Conservation (phyloP, 176 grass and related monocot species). For the Carex scoparia region DNA sequence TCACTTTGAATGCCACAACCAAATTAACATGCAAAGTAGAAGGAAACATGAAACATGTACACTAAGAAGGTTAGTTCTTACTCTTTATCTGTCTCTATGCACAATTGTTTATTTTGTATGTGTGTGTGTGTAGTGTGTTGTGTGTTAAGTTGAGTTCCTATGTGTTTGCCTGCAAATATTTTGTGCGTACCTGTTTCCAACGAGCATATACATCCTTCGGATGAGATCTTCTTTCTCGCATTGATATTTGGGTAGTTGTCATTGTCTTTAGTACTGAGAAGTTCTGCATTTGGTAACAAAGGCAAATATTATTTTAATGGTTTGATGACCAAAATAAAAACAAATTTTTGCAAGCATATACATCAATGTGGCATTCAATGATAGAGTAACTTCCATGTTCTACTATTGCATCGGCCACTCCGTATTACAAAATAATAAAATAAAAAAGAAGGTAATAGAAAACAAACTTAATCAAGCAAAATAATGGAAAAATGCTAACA, state of each 20-base stretch:
- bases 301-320: too few relatives aligned
- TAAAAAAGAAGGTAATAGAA: background rate
- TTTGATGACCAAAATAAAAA: background rate
- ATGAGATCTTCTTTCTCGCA: conserved; percentile 6
- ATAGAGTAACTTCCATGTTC: background rate
- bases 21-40: too few relatives aligned
- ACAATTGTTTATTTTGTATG: background rate
- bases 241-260: background rate
- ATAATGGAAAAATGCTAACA: background rate
- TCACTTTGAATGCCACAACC: too few relatives aligned
- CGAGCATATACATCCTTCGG: background rate
- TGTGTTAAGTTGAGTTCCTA: background rate
- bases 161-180: background rate
- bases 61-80: too few relatives aligned
- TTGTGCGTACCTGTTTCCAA: background rate
- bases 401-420: background rate
- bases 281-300: background rate
- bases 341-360: too few relatives aligned
- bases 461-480: background rate
- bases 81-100: too few relatives aligned
- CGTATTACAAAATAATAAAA: too few relatives aligned
- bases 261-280: background rate
- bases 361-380: too few relatives aligned
- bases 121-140: background rate
- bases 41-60: too few relatives aligned